A percentile compares a stretch with the other conserved stretches of the same genome.
These are phyloP conservation scores for Eucalyptus regnans DNA, from an alignment of 345 rosid genomes.

Conservation along the genomic window DNA sequence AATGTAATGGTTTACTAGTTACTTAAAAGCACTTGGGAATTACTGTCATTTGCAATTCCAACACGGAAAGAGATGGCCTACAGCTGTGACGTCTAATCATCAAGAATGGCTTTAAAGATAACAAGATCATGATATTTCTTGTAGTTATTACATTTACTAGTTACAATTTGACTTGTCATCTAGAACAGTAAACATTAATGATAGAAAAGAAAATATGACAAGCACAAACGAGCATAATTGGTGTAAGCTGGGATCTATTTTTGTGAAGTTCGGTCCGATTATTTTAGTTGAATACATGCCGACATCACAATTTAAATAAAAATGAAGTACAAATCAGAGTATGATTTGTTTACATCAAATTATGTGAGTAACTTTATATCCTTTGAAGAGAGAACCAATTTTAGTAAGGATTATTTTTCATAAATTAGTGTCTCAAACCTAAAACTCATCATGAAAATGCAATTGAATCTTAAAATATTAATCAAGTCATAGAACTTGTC, in stretches of 20 bases:
- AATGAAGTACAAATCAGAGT: no score
- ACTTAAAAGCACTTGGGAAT: not conserved
- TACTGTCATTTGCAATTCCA: not conserved
- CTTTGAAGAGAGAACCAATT: no score
- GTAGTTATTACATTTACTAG: not conserved
- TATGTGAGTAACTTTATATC: no score
- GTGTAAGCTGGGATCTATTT: not conserved
- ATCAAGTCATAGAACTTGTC: no score
- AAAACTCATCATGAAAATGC: no score
- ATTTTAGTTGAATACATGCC: no score
- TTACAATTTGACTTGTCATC: not conserved
- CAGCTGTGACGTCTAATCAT: not conserved
- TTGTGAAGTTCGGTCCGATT: not conserved
- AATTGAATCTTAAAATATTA: no score
- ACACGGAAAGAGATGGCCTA: not conserved
- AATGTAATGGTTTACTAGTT: rapidly evolving
- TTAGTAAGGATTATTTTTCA: no score
- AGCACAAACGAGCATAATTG: not conserved
- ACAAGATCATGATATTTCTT: not conserved
- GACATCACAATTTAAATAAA: no score
- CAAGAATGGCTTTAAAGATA: not conserved
- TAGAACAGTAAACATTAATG: rapidly evolving
- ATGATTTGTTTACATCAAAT: no score
- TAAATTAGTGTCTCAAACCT: no score
- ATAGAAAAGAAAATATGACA: not conserved